phyloP scores from a whole-genome alignment of 306 rosid species.

The Cicer cuneatum region DNA sequence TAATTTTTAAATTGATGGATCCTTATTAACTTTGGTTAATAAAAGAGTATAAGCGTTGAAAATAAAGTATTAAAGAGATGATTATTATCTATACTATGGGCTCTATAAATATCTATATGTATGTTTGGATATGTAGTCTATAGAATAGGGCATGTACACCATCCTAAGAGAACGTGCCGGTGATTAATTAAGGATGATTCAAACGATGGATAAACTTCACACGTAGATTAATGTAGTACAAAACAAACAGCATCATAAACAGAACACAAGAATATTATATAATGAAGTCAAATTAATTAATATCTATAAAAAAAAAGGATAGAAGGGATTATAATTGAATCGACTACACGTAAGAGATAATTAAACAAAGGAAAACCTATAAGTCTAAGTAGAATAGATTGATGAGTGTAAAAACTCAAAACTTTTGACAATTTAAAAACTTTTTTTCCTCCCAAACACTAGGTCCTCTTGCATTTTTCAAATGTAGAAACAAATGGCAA shows the following conservation, averaged over 20 bases:
- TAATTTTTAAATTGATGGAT: no score
- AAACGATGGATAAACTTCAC: conserved; percentile 31
- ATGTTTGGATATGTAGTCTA: no score
- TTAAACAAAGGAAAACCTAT: conserved; percentile 34
- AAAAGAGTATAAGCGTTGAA: no score
- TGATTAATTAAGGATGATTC: not conserved
- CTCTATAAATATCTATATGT: no score
- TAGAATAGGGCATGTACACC: no score
- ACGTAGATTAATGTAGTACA: conserved; percentile 11
- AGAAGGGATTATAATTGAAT: conserved; percentile 23
- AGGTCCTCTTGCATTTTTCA: conserved; percentile 24
- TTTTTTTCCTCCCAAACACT: not conserved
- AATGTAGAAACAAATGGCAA: conserved; percentile 30
- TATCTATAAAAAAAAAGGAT: not conserved
- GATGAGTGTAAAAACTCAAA: not conserved
- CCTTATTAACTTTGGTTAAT: no score
- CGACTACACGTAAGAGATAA: conserved; percentile 24
- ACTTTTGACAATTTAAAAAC: not conserved
- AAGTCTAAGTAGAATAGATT: conserved; percentile 23
- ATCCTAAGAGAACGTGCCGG: no score
- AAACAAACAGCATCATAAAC: conserved; percentile 26
- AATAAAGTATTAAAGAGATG: no score
- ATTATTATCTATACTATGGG: no score
- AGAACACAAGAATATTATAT: not conserved
- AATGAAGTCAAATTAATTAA: conserved; percentile 34